Evolutionary conservation across 2,329 filamentous ascomycete genomes (phyloP).

Genomic region (Penicillium sp.): DNA sequence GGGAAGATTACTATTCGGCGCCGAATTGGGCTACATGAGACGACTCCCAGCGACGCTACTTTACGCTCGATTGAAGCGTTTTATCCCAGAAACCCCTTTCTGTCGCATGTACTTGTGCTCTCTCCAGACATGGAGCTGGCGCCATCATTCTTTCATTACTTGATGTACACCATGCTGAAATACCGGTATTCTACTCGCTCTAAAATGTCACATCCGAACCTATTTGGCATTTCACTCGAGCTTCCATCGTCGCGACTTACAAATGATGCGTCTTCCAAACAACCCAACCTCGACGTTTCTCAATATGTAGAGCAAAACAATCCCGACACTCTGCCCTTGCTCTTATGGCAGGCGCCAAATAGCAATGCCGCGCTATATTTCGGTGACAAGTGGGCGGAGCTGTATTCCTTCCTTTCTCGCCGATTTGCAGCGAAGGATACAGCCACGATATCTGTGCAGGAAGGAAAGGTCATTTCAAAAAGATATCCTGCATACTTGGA

Average conservation of each 20-base stretch:
- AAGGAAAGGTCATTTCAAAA: conserved; percentile 66
- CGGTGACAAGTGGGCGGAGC: conserved; percentile 83
- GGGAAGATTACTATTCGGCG: conserved; percentile 71
- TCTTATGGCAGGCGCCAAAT: conserved; percentile 84
- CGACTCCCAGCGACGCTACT: conserved; percentile 72
- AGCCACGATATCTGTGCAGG: conserved; percentile 21
- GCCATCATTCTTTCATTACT: conserved; percentile 81
- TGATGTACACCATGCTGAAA: conserved; percentile 77
- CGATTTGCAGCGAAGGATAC: conserved; percentile 52
- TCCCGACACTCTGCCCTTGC: conserved; percentile 57
- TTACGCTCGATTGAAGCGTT: conserved; percentile 83
- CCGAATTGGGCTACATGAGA: conserved; percentile 65
- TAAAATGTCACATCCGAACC: conserved; percentile 52
- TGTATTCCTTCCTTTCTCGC: conserved; percentile 78
- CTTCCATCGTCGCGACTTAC: conserved; percentile 65
- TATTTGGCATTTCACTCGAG: conserved; percentile 82
- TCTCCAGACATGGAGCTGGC: conserved; percentile 81
- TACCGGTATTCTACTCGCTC: conserved; percentile 71
- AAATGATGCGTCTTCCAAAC: conserved; percentile 60
- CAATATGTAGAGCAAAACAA: conserved; percentile 17
- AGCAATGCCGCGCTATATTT: conserved; percentile 82
- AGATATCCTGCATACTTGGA: conserved; percentile 78
- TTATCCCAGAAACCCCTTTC: conserved; percentile 69
- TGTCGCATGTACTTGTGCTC: conserved; percentile 81
- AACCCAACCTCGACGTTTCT: conserved; percentile 42